Evolutionary conservation across 345 rosid genomes (phyloP), one percentile per base, ranked within the genome.

Genomic region (Eucalyptus tenuipes): DNA sequence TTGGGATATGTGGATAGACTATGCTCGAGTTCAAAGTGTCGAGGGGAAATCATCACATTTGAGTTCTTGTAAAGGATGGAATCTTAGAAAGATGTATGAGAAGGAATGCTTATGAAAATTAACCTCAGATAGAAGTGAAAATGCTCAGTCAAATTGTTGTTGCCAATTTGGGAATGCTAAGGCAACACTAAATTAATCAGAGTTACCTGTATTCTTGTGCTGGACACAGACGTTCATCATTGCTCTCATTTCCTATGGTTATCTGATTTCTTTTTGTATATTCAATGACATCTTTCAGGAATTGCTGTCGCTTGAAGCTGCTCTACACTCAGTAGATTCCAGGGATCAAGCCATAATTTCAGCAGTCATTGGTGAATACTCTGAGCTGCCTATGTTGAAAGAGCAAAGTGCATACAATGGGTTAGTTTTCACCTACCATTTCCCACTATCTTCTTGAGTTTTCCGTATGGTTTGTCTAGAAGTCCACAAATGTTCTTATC

Each of bases 321-420:
- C 93, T 88, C 90, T 97, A 71, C 89, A 85, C 88, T 91, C 89
- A 82, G 91, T 89, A 87, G 91, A 88, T 91, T 93, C 96, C 17
- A 91, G 91, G 87, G 96, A 96, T 91, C 91, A 94, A n/a, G 91
- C 90, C n/a, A 50, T 85, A 81, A 89, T 91, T 93, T 94, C 96
- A 85, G 90, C 92, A 88, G 90, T 95, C 88, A 94, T 96, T 86
- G 91, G 93, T 92, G 88, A 90, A 87, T 94, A 92, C 92, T 89
- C 95, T 79, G 92, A 93, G 93, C 90, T 89, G 49, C 97, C 98
- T 31, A 64, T n/a, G 71, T 87, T 96, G 89, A 94, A 94, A 89
- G 94, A 93, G 90, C 89, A 90, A 87, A 97, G 97, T 94, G 90
- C 93, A 86, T 95, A 86, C 91, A 92, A 88, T 88, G 88, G 96